These are phyloP conservation scores for Xerocomus potaroensis DNA, from an alignment of 768 basidiomycete genomes.

Conservation along the genomic window DNA sequence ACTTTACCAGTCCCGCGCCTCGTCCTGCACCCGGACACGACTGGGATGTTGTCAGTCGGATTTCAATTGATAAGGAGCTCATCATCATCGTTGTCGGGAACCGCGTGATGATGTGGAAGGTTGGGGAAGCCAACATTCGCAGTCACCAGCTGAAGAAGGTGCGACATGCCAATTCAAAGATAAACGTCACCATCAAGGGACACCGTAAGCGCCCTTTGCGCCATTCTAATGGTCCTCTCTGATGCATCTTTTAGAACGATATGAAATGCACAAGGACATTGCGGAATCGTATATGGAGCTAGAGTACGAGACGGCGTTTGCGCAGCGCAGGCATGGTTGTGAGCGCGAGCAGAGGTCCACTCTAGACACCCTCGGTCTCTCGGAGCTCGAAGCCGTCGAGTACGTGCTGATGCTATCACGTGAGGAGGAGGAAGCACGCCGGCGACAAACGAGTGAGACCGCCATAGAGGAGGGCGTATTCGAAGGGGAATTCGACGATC, in stretches of 20 bases:
- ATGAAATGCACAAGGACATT: conserved; percentile 61
- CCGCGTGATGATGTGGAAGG: conserved; percentile 64
- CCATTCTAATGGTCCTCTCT: background rate
- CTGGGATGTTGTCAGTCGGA: conserved; percentile 47
- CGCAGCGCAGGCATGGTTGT: conserved; percentile 38
- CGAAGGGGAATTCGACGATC: conserved; percentile 41
- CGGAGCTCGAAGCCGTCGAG: conserved; percentile 70
- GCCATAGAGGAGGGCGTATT: conserved; percentile 52
- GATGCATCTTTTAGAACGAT: conserved; percentile 44
- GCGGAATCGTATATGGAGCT: conserved; percentile 52
- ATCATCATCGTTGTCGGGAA: conserved; percentile 59
- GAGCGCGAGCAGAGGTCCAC: conserved; percentile 55
- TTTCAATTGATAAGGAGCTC: conserved; percentile 51
- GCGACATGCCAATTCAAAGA: conserved; percentile 23
- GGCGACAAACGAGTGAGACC: conserved; percentile 5
- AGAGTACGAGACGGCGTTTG: conserved; percentile 43
- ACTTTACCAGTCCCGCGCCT: conserved; percentile 47
- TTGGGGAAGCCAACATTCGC: conserved; percentile 39
- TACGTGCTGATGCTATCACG: conserved; percentile 83
- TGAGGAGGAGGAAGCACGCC: conserved; percentile 51
- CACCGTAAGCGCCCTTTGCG: conserved; percentile 36
- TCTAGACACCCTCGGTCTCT: conserved; percentile 62
- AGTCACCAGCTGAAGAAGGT: conserved; percentile 33
- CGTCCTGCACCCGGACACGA: conserved; percentile 32
- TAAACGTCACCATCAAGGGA: conserved; percentile 37